phyloP scores from a whole-genome alignment of 495 filamentous ascomycete genomes.

The Darksidea phi region DNA sequence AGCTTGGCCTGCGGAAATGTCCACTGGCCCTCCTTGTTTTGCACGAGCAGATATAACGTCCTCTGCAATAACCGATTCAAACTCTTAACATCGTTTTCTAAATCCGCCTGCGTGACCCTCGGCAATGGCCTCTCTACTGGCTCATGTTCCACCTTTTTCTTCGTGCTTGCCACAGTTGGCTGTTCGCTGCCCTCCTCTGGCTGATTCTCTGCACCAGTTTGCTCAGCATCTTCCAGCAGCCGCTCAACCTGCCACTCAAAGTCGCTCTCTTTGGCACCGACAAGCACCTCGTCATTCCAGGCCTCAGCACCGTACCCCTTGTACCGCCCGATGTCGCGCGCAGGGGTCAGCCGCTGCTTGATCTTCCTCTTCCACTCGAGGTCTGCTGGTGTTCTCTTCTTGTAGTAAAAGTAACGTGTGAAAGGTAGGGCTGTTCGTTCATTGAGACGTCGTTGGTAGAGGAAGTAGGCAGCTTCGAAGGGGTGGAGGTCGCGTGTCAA shows the following conservation, averaged over 20 bases:
- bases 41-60: conserved; percentile 85
- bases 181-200: conserved; percentile 28
- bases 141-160: conserved; percentile 53
- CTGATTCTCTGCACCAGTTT: conserved; percentile 43
- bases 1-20: conserved; percentile 71
- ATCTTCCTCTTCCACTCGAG: conserved; percentile 89
- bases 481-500: conserved; percentile 78
- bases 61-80: conserved; percentile 72
- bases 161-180: background rate
- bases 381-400: conserved; percentile 78
- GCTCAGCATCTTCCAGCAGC: conserved; percentile 74
- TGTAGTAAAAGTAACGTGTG: conserved; percentile 92
- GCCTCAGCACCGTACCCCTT: conserved; percentile 70
- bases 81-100: conserved; percentile 67
- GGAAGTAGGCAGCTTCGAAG: conserved; percentile 89
- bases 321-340: conserved; percentile 83
- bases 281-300: conserved; percentile 91
- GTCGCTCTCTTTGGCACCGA: conserved; percentile 62
- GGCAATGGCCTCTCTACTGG: conserved; percentile 69
- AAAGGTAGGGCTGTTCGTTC: conserved; percentile 89
- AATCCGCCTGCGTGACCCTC: conserved; percentile 77
- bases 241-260: conserved; percentile 61
- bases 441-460: conserved; percentile 96
- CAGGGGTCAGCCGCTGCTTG: conserved; percentile 67
- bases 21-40: conserved; percentile 67